Evolutionary conservation across 2,329 filamentous ascomycete species (phyloP).

Genomic region (Ophiocordyceps camponoti-leonardi): DNA sequence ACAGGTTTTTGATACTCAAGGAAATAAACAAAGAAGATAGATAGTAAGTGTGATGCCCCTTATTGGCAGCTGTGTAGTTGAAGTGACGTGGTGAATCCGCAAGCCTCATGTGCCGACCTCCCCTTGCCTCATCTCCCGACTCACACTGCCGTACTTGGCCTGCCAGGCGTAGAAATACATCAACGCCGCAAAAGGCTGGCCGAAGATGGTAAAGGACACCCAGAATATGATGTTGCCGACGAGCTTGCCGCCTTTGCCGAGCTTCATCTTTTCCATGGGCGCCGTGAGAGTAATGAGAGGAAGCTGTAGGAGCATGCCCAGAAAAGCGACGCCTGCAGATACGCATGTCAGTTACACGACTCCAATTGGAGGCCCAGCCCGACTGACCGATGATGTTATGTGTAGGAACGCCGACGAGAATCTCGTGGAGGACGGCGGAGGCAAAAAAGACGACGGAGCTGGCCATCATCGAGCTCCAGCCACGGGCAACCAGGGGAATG

Average conservation of each 20-base stretch:
- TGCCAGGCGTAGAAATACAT: constrained; percentile 99
- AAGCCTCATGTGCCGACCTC: neutral
- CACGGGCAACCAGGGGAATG: constrained; percentile 69
- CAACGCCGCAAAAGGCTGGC: constrained; percentile 80
- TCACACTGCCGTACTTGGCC: constrained; percentile 84
- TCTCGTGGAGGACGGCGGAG: constrained; percentile 77
- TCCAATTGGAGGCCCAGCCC: neutral
- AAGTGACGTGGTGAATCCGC: neutral
- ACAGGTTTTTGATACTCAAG: neutral
- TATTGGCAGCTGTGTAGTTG: neutral
- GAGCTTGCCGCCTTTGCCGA: constrained; percentile 52
- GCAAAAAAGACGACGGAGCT: constrained; percentile 74
- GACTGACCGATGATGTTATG: constrained; percentile 72
- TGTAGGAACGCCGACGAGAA: constrained; percentile 84
- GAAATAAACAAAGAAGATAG: neutral
- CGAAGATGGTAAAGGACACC: constrained; percentile 89
- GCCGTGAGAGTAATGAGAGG: constrained; percentile 72
- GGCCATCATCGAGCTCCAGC: constrained; percentile 53
- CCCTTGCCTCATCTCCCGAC: constrained; percentile 17
- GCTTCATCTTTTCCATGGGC: constrained; percentile 61
- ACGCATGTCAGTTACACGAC: constrained; percentile 3
- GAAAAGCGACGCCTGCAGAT: constrained; percentile 65
- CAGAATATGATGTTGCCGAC: constrained; percentile 91
- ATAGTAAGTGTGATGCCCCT: neutral
- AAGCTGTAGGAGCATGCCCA: constrained; percentile 86